These are phyloP conservation scores for Leccinum proliferum DNA, from an alignment of 1,284 basidiomycete species.

Conservation along the genomic window DNA sequence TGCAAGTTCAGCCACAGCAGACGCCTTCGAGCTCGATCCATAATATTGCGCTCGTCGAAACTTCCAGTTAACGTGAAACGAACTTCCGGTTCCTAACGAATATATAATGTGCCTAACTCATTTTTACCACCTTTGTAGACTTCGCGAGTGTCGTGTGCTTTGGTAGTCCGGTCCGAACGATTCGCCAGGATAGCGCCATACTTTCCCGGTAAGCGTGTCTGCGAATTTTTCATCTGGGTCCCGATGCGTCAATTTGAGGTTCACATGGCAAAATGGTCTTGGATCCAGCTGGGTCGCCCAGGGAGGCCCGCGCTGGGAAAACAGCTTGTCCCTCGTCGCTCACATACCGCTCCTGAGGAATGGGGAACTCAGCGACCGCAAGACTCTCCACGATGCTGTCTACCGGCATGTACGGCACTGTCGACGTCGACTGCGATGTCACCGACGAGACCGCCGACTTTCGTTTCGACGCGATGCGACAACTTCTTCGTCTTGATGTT, in stretches of 20 bases:
- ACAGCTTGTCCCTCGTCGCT: slow-evolving; percentile 8
- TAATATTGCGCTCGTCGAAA: background rate
- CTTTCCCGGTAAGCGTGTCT: too few species aligned
- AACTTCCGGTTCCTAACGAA: too few species aligned
- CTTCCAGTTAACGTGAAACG: too few species aligned
- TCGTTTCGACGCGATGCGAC: slow-evolving; percentile 24
- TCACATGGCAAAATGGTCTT: slow-evolving; percentile 13
- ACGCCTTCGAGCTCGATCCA: background rate
- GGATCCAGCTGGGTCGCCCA: slow-evolving; percentile 18
- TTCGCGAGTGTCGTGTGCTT: too few species aligned
- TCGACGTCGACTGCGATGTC: slow-evolving; percentile 32
- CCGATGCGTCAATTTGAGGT: too few species aligned
- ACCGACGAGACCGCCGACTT: slow-evolving; percentile 28
- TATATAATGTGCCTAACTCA: too few species aligned
- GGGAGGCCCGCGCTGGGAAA: slow-evolving; percentile 26
- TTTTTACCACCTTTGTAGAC: too few species aligned
- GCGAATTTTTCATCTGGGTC: too few species aligned
- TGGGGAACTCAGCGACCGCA: slow-evolving; percentile 20
- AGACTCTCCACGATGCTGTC: slow-evolving; percentile 19
- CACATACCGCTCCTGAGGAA: slow-evolving; percentile 16
- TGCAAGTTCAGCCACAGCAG: slow-evolving; percentile 11
- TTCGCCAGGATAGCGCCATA: too few species aligned
- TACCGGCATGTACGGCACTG: slow-evolving; percentile 23
- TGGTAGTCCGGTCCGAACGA: too few species aligned
- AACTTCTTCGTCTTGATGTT: slow-evolving; percentile 13